Conservation (phyloP, 1,284 basidiomycete species). For the Amylostereum areolatum region DNA sequence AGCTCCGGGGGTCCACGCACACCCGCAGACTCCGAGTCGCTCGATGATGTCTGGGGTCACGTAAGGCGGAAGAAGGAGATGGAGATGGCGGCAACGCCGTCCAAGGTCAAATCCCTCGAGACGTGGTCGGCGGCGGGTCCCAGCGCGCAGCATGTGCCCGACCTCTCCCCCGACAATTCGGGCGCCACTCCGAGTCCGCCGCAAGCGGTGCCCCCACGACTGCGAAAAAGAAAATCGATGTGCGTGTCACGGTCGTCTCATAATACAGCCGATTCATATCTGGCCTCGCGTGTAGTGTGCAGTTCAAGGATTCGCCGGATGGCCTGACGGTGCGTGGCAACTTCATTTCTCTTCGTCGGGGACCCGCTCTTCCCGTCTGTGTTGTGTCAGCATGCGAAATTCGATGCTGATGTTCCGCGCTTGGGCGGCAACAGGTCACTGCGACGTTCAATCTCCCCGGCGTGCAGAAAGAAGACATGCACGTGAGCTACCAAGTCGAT, state of each 20-base stretch:
- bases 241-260: conserved; percentile 24
- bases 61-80: conserved; percentile 56
- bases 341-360: no score
- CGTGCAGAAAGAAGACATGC: conserved; percentile 63
- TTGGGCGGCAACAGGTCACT: conserved; percentile 19
- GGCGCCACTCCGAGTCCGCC: conserved; percentile 4
- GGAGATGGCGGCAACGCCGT: conserved; percentile 55
- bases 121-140: conserved; percentile 25
- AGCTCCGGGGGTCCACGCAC: conserved; percentile 24
- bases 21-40: conserved; percentile 35
- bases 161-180: conserved; percentile 3
- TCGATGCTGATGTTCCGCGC: no score
- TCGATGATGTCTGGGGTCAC: conserved; percentile 57
- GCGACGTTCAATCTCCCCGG: conserved; percentile 59
- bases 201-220: conserved; percentile 22
- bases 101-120: conserved; percentile 63
- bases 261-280: conserved; percentile 6
- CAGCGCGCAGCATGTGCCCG: conserved; percentile 11
- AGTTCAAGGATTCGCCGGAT: conserved; percentile 60
- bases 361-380: no score
- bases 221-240: conserved; percentile 55
- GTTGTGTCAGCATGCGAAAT: no score
- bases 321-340: conserved; percentile 43
- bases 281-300: conserved; percentile 37
- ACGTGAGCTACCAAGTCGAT: conserved; percentile 61